Evolutionary conservation across 2,329 filamentous ascomycete species (phyloP), one percentile per base, ranked within the genome.

Genomic region (Cercospora sojina): DNA sequence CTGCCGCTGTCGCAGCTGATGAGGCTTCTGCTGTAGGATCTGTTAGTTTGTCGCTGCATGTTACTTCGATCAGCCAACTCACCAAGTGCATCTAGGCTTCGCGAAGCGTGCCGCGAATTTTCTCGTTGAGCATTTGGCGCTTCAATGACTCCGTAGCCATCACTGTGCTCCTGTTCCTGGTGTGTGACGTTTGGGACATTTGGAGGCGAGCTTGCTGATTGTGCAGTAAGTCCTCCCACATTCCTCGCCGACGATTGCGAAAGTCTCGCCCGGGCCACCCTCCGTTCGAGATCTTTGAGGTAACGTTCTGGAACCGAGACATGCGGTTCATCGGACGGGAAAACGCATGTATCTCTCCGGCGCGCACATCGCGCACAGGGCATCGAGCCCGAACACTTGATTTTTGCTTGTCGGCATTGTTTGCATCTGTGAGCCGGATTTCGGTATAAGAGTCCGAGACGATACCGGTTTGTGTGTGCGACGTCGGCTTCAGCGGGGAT

Each of bases 351-450:
- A 18, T 81, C 72, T n/a, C 78, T 79, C 23, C 80, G 77, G 67
- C 81, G 82, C 49, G 72, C 78, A 70, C 81, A 83, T n/a, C 76
- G 77, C 56, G 80, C 77, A 71, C 81, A 83, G 13, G 81, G 81
- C 64, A 78, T 75, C 5, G 74, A 71, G 12, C 80, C 81, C 20
- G 80, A 79, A 69, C 81, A 83, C 69, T 79, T 80, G 69, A 82
- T 81, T 70, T 83, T 83, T 62, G 81, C 80, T 59, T 78, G 76
- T 27, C 82, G 80, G 67, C 82, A 83, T 69, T 81, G 77, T 56
- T 76, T 74, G 67, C 81, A 83, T 47, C 81, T 83, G 64, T 49
- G 43, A 25, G 25, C 4, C 20, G 10, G 25, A 5, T 47, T 20
- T 62, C 60, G 60, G 60, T 29, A 32, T 56, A 13, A 55, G 43